Evolutionary conservation across 495 filamentous ascomycete species (phyloP), one percentile per base, ranked within the genome.

Genomic region (Aspergillus ostianus): DNA sequence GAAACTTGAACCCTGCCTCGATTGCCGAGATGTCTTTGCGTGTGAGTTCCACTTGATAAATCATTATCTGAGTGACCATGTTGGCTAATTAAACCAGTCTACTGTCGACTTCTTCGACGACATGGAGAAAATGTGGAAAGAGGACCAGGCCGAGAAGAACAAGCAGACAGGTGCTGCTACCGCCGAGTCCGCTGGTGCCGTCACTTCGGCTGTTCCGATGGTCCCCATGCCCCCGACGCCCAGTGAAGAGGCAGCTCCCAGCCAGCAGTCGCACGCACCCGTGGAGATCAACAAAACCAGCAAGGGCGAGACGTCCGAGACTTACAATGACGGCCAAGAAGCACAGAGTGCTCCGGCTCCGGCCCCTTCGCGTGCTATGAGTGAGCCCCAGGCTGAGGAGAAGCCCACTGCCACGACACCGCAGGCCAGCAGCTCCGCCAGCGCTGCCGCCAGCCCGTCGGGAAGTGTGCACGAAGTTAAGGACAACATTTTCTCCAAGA

Each of bases 401-500:
- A 53, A 59, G 45, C 41, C 66, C 26, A 60, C 58, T 15, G 47
- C 67, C 17, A 64, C 67, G 13, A 69, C 68, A 5, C 58, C 69
- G 2, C 65, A 67, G 30, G 47, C 72, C 19, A 69, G 64, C 9
- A 46, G 36, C 45, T 66, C 67, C 10, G 10, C 48, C 12, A 41
- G 36, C 36, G 36, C 36, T 15, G 36, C 60, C 21, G 47, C 60
- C 10, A 53, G 19, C 20, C 52, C 52, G 36, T 2, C 54, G 19
- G 18, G 56, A 36, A 36, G 18, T 51, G 41, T 57, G 26, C 58
- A 58, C 19, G 41, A 55, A 10, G 51, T 54, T 9, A 51, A 72
- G 64, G 54, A 71, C 29, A 68, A 70, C 21, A 57, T 63, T 2
- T 50, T 75, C 26, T 63, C 66, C 20, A 69, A 62, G 4, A 15